Evolutionary conservation across 225 moss, liverwort and hornwort genomes (phyloP).

Genomic region (Pseudoscleropodium purum): DNA sequence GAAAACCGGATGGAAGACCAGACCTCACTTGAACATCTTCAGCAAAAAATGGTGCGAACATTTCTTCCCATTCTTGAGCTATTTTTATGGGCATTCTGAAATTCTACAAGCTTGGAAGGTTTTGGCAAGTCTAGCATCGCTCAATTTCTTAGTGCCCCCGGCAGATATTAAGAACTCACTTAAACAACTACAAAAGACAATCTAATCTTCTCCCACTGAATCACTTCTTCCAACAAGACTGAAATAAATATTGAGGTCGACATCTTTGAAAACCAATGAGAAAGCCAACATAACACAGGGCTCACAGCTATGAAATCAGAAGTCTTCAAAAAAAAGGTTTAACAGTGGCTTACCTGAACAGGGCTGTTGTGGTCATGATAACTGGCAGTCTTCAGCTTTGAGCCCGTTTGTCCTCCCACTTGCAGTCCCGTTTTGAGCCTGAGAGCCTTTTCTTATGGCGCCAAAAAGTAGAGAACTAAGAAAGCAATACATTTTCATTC

Average conservation of each 20-base stretch:
- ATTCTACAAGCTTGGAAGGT: constrained; percentile 81
- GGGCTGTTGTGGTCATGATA: constrained; percentile 55
- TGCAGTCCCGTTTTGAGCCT: constrained; percentile 88
- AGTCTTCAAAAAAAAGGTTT: neutral
- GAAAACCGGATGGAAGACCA: neutral
- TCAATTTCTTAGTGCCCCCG: constrained; percentile 67
- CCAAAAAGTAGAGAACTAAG: neutral
- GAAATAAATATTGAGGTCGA: neutral
- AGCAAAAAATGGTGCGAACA: constrained; percentile 65
- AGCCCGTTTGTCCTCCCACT: constrained; percentile 75
- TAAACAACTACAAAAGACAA: neutral
- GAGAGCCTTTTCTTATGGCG: neutral
- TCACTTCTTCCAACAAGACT: neutral
- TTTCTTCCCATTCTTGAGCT: constrained; percentile 71
- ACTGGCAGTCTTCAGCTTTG: constrained; percentile 5
- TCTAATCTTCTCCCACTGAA: neutral
- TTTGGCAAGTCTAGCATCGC: constrained; percentile 91
- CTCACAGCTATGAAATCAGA: neutral
- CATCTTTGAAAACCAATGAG: neutral
- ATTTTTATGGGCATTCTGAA: constrained; percentile 75
- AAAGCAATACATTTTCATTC: neutral
- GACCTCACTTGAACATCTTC: constrained; percentile 52
- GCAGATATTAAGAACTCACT: neutral
- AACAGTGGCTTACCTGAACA: constrained; percentile 11
- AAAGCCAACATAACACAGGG: neutral